phyloP scores from a whole-genome alignment of 495 filamentous ascomycete genomes.

The Staphylotrichum tortipilum region DNA sequence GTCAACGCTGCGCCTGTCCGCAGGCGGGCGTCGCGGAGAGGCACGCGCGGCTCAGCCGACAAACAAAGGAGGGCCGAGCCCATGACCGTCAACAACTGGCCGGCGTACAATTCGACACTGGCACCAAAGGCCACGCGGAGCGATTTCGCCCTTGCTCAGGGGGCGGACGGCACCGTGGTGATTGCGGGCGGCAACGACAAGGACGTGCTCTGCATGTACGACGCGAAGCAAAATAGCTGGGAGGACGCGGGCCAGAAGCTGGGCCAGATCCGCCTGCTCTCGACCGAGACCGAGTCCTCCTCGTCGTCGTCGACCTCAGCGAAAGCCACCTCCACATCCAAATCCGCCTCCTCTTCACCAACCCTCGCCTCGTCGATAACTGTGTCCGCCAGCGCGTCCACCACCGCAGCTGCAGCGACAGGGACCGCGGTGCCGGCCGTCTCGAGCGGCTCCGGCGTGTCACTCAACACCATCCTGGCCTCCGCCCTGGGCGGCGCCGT shows the following conservation, averaged over 20 bases:
- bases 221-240: constrained; percentile 73
- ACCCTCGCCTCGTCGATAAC: constrained; percentile 25
- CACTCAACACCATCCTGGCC: constrained; percentile 53
- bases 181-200: constrained; percentile 65
- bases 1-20: constrained; percentile 29
- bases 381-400: neutral
- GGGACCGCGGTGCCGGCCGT: constrained; percentile 18
- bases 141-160: constrained; percentile 38
- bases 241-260: constrained; percentile 64
- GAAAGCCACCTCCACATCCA: constrained; percentile 26
- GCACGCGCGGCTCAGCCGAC: constrained; percentile 27
- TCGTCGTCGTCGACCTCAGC: constrained; percentile 29
- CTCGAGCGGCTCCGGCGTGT: constrained; percentile 1
- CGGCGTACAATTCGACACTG: constrained; percentile 64
- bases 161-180: constrained; percentile 57
- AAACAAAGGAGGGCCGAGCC: constrained; percentile 20
- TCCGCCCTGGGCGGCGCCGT: constrained; percentile 72
- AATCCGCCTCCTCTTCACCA: constrained; percentile 27
- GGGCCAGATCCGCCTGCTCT: constrained; percentile 32
- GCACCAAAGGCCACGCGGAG: constrained; percentile 53
- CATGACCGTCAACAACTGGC: constrained; percentile 55
- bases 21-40: constrained; percentile 6
- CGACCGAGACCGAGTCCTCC: constrained; percentile 21
- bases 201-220: constrained; percentile 67
- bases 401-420: constrained; percentile 23